Conservation (phyloP, 2,329 filamentous ascomycete genomes). For the Incumbomyces lentus region DNA sequence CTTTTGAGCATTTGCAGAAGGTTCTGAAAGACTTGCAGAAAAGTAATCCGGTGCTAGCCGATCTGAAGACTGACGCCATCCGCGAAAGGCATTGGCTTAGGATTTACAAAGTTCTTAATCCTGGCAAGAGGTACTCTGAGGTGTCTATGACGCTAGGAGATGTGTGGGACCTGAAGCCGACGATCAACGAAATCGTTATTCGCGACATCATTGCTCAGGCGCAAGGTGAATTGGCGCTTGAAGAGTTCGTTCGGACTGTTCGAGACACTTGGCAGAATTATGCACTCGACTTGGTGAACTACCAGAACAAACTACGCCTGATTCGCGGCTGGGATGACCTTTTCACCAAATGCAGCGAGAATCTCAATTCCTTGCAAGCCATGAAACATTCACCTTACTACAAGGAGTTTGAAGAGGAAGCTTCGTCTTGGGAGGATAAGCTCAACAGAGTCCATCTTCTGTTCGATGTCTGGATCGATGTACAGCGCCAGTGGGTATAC, state of each 20-base stretch:
- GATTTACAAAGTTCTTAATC: slow-evolving; percentile 92
- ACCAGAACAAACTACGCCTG: slow-evolving; percentile 94
- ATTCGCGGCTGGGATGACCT: slow-evolving; percentile 98
- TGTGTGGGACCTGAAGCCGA: slow-evolving; percentile 93
- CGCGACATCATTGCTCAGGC: slow-evolving; percentile 90
- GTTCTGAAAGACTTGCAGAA: slow-evolving; percentile 81
- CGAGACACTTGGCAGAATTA: slow-evolving; percentile 97
- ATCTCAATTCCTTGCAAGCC: slow-evolving; percentile 90
- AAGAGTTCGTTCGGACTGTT: slow-evolving; percentile 94
- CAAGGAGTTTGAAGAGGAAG: slow-evolving; percentile 98
- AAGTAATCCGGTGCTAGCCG: slow-evolving; percentile 75
- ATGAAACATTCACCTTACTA: slow-evolving; percentile 99
- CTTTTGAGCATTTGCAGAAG: slow-evolving; percentile 96
- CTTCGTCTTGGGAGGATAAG: slow-evolving; percentile 93
- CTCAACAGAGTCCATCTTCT: slow-evolving; percentile 93
- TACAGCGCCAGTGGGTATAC: slow-evolving; percentile 99
- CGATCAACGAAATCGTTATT: slow-evolving; percentile 76
- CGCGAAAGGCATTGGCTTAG: slow-evolving; percentile 94
- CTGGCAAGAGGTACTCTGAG: slow-evolving; percentile 85
- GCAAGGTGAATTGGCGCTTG: slow-evolving; percentile 93
- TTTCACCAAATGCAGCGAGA: slow-evolving; percentile 96
- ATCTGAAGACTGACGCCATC: slow-evolving; percentile 93
- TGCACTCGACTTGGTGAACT: slow-evolving; percentile 84
- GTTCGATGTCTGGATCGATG: slow-evolving; percentile 99
- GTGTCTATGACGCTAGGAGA: slow-evolving; percentile 95